A percentile compares a stretch with the other conserved stretches of the same genome.
Evolutionary conservation across 371 early-diverging fungal species (phyloP).

Genomic region (Batkoa obscura): DNA sequence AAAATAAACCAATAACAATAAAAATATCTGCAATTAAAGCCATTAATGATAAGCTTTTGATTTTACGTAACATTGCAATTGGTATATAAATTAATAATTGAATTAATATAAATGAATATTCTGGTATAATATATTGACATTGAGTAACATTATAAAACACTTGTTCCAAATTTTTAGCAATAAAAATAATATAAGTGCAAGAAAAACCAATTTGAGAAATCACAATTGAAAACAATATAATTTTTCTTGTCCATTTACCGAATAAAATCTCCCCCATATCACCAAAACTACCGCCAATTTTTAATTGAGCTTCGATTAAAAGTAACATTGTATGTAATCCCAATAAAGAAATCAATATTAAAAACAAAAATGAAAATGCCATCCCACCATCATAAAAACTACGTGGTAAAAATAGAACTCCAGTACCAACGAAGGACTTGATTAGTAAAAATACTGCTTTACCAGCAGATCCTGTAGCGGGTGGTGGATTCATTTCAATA

Average conservation of each 20-base stretch:
- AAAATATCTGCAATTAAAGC: constrained; percentile 58
- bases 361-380: constrained; percentile 16
- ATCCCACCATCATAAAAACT: constrained; percentile 34
- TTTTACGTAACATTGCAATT: constrained; percentile 49
- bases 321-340: constrained; percentile 26
- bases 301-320: constrained; percentile 21
- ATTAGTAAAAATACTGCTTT: constrained; percentile 52
- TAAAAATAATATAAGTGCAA: constrained; percentile 58
- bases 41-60: constrained; percentile 43
- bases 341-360: constrained; percentile 21
- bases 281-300: constrained; percentile 40
- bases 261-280: constrained; percentile 47
- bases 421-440: constrained; percentile 64
- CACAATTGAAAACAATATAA: constrained; percentile 38
- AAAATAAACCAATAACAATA: constrained; percentile 51
- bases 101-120: constrained; percentile 30
- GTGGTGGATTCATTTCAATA: not conserved
- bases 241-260: constrained; percentile 31
- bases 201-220: constrained; percentile 39
- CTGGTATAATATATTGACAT: constrained; percentile 15
- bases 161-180: constrained; percentile 46
- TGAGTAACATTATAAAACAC: constrained; percentile 31
- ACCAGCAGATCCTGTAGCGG: constrained; percentile 26
- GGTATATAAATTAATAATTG: constrained; percentile 53
- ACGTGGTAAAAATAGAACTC: constrained; percentile 29